Base-by-base conservation (phyloP, 2,329 filamentous ascomycete genomes). In the Ceratocystis colombiana region DNA sequence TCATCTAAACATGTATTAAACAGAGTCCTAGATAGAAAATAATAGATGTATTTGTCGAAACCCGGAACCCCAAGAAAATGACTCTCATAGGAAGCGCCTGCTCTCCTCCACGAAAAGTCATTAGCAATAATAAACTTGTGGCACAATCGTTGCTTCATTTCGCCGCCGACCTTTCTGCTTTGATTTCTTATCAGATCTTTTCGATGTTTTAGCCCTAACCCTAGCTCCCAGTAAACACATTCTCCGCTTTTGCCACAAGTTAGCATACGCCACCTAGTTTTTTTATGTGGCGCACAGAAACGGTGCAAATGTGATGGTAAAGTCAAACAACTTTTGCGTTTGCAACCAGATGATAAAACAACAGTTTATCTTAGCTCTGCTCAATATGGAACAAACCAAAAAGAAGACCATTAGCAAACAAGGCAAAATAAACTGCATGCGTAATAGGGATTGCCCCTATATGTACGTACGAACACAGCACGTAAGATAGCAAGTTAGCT, bases 401-500 rank as follows among this genome's bases (percentile, higher is more conserved):
- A 41, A 41, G 2, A 41, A 41, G 15, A 15, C 37, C 37, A 41
- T 17, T 59, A 20, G 33, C 17, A 59, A 59, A 59, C 20, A n/a
- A 10, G 20, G 15, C 28, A 59, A 37, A 59, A n/a, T 59, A 37
- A 59, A 33, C 55, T 59, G 55, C 55, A 59, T 59, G 55, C 55
- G 55, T 30, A 17, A 8, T 59, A 59, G 55, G 55, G 28, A 59
- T 59, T 59, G 12, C 25, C 10, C 10, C 50, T 33, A n/a, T 20
- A 59, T 59, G 55, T 37, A 30, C 25, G 17, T 37, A 20, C 55
- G 7, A 33, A 30, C 5, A 30, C 17, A 20, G 28, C 30, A 59
- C 55, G 30, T 59, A 33, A 20, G 12, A 59, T 59, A 37, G 15
- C 55, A 59, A 3, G 25, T 15, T 8, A 17, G 55, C 12, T 59